These are phyloP conservation scores for Ustilago lituana DNA, from an alignment of 1,284 basidiomycete genomes.

Conservation along the genomic window DNA sequence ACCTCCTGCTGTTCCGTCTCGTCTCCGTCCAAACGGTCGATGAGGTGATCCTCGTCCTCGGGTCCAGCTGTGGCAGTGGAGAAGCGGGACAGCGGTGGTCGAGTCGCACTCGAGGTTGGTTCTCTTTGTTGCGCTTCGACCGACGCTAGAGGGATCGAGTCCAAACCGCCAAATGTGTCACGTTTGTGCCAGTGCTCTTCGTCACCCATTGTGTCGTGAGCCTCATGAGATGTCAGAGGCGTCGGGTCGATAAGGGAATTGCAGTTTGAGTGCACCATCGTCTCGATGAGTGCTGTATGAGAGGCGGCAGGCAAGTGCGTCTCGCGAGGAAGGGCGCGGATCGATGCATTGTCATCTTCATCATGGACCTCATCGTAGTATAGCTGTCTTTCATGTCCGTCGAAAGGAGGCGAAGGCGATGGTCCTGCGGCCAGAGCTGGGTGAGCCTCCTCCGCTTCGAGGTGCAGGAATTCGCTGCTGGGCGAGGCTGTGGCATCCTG, in stretches of 20 bases:
- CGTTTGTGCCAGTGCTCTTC: constrained; percentile 13
- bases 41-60: constrained; percentile 5
- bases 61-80: constrained; percentile 13
- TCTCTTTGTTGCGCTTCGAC: not conserved
- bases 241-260: constrained; percentile 9
- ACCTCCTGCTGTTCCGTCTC: constrained; percentile 27
- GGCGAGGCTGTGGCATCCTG: constrained; percentile 33
- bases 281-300: constrained; percentile 36
- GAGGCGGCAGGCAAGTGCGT: constrained; percentile 19
- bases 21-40: constrained; percentile 4
- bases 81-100: constrained; percentile 33
- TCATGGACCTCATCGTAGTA: constrained; percentile 8
- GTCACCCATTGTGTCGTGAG: not conserved
- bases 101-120: not conserved
- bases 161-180: constrained; percentile 40
- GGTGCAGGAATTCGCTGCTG: constrained; percentile 29
- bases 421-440: constrained; percentile 19
- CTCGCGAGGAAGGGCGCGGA: constrained; percentile 19
- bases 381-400: constrained; percentile 3
- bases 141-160: constrained; percentile 9
- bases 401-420: constrained; percentile 18
- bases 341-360: constrained; percentile 27
- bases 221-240: not conserved
- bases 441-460: constrained; percentile 2
- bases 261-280: constrained; percentile 15